A percentile compares a stretch with the other conserved stretches of the same genome.
phyloP scores from a whole-genome alignment of 1,139 yeast genomes.

The Nadsonia commutata region DNA sequence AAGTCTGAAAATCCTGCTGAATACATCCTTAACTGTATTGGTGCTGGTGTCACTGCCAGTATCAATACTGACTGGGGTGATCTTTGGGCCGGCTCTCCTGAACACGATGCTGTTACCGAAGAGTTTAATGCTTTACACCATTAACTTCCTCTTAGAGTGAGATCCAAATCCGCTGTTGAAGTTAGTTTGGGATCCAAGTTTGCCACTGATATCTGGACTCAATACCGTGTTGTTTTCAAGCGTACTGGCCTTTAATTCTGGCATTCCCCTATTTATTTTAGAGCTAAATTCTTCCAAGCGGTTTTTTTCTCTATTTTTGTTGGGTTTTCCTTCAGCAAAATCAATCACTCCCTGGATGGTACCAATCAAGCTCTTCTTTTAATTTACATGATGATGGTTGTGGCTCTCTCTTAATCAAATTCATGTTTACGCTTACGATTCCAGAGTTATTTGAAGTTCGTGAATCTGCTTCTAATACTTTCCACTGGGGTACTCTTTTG shows the following conservation, averaged over 20 bases:
- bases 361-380: conserved; percentile 39
- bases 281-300: conserved; percentile 20
- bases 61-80: conserved; percentile 30
- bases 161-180: conserved; percentile 12
- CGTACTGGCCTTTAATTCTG: conserved; percentile 28
- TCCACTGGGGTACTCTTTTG: conserved; percentile 47
- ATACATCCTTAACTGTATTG: conserved; percentile 47
- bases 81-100: conserved; percentile 28
- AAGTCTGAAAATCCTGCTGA: conserved; percentile 49
- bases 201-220: conserved; percentile 24
- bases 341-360: conserved; percentile 34
- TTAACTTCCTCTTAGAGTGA: conserved; percentile 13
- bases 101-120: conserved; percentile 23
- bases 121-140: conserved; percentile 25
- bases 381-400: conserved; percentile 35
- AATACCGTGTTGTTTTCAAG: conserved; percentile 24
- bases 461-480: conserved; percentile 50
- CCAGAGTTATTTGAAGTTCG: conserved; percentile 46
- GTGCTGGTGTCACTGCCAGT: conserved; percentile 53
- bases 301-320: conserved; percentile 32
- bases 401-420: conserved; percentile 44
- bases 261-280: conserved; percentile 32
- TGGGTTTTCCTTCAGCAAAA: conserved; percentile 42
- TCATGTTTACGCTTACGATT: conserved; percentile 39
- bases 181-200: conserved; percentile 12